phyloP scores from a whole-genome alignment of 768 basidiomycete species.

The Mycena kentingensis region DNA sequence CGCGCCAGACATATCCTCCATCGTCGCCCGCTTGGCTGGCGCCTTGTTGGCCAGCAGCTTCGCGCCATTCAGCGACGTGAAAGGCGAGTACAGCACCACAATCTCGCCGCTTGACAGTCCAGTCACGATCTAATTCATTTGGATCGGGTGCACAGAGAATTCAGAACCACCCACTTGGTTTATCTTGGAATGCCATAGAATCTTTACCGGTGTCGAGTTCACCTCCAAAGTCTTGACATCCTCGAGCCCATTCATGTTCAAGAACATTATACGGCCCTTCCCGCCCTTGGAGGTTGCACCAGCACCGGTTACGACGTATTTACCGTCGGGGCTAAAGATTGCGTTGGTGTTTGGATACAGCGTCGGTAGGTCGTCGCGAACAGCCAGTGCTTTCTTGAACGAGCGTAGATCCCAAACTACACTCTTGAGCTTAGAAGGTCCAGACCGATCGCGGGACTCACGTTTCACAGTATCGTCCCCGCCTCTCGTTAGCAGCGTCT shows the following conservation, averaged over 20 bases:
- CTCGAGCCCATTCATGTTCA: constrained; percentile 70
- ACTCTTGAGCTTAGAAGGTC: constrained; percentile 2
- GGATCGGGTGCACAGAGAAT: constrained; percentile 8
- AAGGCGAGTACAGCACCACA: constrained; percentile 89
- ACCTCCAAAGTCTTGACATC: constrained; percentile 68
- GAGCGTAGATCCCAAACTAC: constrained; percentile 93
- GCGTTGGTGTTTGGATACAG: constrained; percentile 93
- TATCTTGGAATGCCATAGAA: constrained; percentile 95
- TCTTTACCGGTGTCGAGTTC: constrained; percentile 82
- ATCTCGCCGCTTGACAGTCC: constrained; percentile 88
- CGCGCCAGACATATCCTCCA: constrained; percentile 89
- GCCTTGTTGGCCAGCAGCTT: constrained; percentile 87
- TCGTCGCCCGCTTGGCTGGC: constrained; percentile 75
- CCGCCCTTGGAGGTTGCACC: constrained; percentile 68
- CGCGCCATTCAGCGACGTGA: constrained; percentile 87
- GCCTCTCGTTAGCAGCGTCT: constrained; percentile 83
- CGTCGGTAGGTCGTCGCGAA: constrained; percentile 64
- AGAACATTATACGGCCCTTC: constrained; percentile 70
- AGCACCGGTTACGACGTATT: constrained; percentile 81
- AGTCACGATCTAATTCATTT: constrained; percentile 67
- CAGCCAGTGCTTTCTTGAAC: constrained; percentile 85
- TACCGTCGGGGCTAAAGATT: constrained; percentile 93
- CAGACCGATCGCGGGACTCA: too few species aligned
- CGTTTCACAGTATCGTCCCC: constrained; percentile 96
- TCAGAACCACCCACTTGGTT: constrained; percentile 72